A percentile compares a stretch with the other conserved stretches of the same genome.
Conservation (phyloP, 257 asterid species). For the Avicennia marina region DNA sequence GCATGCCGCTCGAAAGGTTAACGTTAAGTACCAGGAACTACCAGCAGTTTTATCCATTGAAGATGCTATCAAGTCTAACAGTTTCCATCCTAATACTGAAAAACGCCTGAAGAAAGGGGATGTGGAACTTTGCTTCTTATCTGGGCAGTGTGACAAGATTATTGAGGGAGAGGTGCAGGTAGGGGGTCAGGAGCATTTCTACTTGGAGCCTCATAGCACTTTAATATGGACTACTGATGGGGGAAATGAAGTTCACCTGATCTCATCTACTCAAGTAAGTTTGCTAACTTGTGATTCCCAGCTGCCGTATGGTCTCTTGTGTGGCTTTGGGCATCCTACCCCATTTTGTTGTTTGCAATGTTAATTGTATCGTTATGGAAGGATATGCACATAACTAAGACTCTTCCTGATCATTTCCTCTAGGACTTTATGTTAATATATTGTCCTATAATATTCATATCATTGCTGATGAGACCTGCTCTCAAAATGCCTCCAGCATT, state of each 20-base stretch:
- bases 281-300: slow-evolving; percentile 1
- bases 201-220: slow-evolving; percentile 88
- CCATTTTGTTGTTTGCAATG: not conserved
- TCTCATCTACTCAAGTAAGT: slow-evolving; percentile 94
- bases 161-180: slow-evolving; percentile 82
- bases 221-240: slow-evolving; percentile 84
- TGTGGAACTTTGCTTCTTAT: slow-evolving; percentile 59
- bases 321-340: too few species aligned
- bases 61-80: slow-evolving; percentile 65
- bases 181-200: slow-evolving; percentile 98
- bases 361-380: too few species aligned
- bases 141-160: slow-evolving; percentile 73
- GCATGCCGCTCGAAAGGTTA: slow-evolving; percentile 78
- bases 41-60: slow-evolving; percentile 79
- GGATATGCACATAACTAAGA: too few species aligned
- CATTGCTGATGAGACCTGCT: too few species aligned
- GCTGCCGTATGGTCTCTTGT: too few species aligned
- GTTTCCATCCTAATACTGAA: slow-evolving; percentile 80
- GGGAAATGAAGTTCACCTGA: slow-evolving; percentile 94
- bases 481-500: too few species aligned
- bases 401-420: too few species aligned
- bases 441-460: too few species aligned
- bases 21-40: slow-evolving; percentile 70
- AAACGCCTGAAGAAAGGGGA: slow-evolving; percentile 62
- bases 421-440: too few species aligned